Conservation (phyloP, 2,329 filamentous ascomycete species). For the Ceratocystis cacaofunesta region DNA sequence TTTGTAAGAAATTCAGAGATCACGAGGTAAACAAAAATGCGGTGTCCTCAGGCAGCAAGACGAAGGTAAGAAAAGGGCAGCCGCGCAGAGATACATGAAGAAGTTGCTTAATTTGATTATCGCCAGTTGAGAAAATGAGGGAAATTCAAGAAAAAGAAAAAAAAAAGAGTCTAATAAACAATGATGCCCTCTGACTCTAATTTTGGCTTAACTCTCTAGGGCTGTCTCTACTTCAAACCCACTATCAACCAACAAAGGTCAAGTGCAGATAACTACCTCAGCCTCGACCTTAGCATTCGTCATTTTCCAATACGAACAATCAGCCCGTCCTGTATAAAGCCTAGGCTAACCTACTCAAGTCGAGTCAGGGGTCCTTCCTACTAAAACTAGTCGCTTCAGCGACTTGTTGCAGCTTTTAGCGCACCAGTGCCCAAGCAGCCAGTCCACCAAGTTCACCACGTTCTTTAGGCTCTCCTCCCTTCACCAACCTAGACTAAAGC, state of each 20-base stretch:
- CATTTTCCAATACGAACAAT: too few relatives aligned
- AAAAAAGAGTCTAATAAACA: too few relatives aligned
- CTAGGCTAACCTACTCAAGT: too few relatives aligned
- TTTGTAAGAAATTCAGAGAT: background rate
- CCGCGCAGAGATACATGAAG: background rate
- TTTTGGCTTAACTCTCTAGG: background rate
- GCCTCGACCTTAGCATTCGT: too few relatives aligned
- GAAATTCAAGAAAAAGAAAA: too few relatives aligned
- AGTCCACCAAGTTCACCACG: background rate
- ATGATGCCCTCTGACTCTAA: too few relatives aligned
- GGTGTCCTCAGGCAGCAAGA: conserved; percentile 2
- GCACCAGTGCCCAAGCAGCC: background rate
- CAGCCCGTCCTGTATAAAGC: too few relatives aligned
- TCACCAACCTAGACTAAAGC: background rate
- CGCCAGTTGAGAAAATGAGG: background rate
- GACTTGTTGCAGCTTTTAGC: too few relatives aligned
- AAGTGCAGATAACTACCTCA: too few relatives aligned
- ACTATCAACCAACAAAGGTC: background rate
- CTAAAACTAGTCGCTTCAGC: background rate
- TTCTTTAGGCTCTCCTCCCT: background rate
- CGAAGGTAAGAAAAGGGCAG: background rate
- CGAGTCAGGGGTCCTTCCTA: too few relatives aligned
- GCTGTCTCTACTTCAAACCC: background rate
- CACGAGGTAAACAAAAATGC: background rate
- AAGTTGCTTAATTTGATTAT: background rate